Evolutionary conservation across 2,329 filamentous ascomycete genomes (phyloP), one percentile per base, ranked within the genome.

Genomic region (Pseudocercospora fuligena): DNA sequence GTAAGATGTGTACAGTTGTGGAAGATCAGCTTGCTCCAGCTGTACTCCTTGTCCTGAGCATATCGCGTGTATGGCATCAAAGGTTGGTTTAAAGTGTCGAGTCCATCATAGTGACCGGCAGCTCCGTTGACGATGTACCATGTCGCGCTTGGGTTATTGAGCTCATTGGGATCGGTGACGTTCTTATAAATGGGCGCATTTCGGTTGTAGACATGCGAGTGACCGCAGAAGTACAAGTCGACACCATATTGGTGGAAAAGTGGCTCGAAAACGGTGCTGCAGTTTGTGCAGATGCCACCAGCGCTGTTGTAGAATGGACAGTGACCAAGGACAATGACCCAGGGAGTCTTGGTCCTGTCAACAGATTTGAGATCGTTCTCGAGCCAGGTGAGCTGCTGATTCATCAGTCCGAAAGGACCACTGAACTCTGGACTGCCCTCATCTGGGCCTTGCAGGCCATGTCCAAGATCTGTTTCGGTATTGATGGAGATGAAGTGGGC

Each of bases 101-200:
- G 70, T 56, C 85, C 86, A 72, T 88, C 86, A 53, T 85, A 80
- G 64, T 85, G 85, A 16, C 84, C 83, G 3, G 83, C 84, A 75
- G 82, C 82, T 16, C 83, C 84, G 71, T 85, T 85, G 73, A 82
- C 77, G 51, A 85, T 78, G 66, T 85, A 83, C 16, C 82, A 84
- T 57, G 85, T 81, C 25, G 81, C 83, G 40, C 82, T 82, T 2
- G 81, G 77, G 69, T 84, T 84, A 63, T 80, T 80, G 46, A 76
- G 72, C 74, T 83, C 85, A 63, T 83, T 68, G 66, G 85, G 16
- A 73, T 87, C 75, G 14, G 69, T 60, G 12, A 64, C 40, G 23
- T 66, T 66, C 14, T 72, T 63, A 58, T 68, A 70, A 2, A 82
- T 70, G 1, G 80, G 80, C 46, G 67, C 79, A 19, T 82, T 71